These are phyloP conservation scores for Pichia gijzeniarum DNA, from an alignment of 805 yeast species.

Conservation along the genomic window DNA sequence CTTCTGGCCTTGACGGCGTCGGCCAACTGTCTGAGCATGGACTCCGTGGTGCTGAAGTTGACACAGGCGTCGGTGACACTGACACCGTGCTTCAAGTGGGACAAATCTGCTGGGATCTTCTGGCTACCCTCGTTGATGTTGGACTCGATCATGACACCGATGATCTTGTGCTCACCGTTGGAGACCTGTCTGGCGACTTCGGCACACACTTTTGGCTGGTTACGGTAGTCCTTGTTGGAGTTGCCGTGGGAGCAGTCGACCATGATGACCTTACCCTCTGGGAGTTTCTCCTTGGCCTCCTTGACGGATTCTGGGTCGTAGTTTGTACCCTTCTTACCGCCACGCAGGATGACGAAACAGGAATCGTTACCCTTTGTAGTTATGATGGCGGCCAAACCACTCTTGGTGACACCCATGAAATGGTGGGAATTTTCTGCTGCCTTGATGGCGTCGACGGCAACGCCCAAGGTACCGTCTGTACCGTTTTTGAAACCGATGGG, in stretches of 20 bases:
- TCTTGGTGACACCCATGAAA: constrained; percentile 95
- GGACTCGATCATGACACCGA: constrained; percentile 95
- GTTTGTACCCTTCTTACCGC: constrained; percentile 92
- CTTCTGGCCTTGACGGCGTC: constrained; percentile 82
- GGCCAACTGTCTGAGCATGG: constrained; percentile 72
- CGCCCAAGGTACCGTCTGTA: constrained; percentile 90
- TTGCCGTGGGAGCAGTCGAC: constrained; percentile 98
- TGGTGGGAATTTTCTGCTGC: constrained; percentile 92
- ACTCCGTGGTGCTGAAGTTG: constrained; percentile 81
- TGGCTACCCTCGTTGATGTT: constrained; percentile 90
- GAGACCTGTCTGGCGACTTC: constrained; percentile 78
- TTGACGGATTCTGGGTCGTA: constrained; percentile 76
- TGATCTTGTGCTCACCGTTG: constrained; percentile 70
- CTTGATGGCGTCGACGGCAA: constrained; percentile 89
- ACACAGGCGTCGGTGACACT: constrained; percentile 98
- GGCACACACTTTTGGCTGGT: constrained; percentile 89
- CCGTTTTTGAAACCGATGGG: constrained; percentile 99
- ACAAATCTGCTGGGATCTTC: constrained; percentile 56
- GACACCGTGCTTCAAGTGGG: constrained; percentile 80
- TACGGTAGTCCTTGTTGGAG: constrained; percentile 86
- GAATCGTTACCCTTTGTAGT: constrained; percentile 93
- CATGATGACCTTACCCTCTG: constrained; percentile 59
- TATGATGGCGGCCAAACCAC: constrained; percentile 94
- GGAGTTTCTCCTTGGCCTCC: constrained; percentile 58
- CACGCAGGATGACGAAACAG: constrained; percentile 91